Percentiles rank a stretch among this genome's conserved stretches.
phyloP scores from a whole-genome alignment of 1,139 yeast species.

The Kodamaea anthophila region DNA sequence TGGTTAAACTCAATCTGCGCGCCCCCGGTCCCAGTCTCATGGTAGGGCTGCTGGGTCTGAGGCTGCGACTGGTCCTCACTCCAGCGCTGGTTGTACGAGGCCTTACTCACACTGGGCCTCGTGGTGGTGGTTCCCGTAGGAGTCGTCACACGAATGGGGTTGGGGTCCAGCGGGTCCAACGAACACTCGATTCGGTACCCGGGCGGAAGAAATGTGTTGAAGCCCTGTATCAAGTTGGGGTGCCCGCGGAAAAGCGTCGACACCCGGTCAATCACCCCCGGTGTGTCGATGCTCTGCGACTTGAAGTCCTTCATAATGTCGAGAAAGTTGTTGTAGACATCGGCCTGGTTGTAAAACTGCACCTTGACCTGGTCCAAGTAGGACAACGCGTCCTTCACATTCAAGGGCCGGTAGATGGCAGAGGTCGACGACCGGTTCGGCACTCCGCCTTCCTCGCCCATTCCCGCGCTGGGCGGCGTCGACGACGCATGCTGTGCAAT shows the following conservation, averaged over 20 bases:
- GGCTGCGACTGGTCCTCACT: slow-evolving; percentile 15
- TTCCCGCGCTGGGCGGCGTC: slow-evolving; percentile 6
- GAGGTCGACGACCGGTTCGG: slow-evolving; percentile 42
- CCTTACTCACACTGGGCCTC: slow-evolving; percentile 44
- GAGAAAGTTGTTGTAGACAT: slow-evolving; percentile 89
- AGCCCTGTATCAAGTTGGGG: slow-evolving; percentile 90
- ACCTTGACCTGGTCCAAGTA: slow-evolving; percentile 93
- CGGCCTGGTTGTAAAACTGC: slow-evolving; percentile 88
- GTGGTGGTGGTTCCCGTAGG: slow-evolving; percentile 81
- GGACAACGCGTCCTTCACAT: slow-evolving; percentile 92
- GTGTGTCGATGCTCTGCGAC: slow-evolving; percentile 93
- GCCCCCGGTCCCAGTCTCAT: slow-evolving; percentile 26
- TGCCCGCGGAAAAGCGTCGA: slow-evolving; percentile 88
- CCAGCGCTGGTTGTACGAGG: slow-evolving; percentile 23
- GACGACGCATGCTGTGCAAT: slow-evolving; percentile 6
- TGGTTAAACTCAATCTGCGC: slow-evolving; percentile 96
- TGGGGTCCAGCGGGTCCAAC: slow-evolving; percentile 81
- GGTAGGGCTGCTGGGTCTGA: slow-evolving; percentile 12
- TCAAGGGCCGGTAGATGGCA: slow-evolving; percentile 73
- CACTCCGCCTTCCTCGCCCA: slow-evolving; percentile 19
- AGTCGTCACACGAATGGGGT: slow-evolving; percentile 90
- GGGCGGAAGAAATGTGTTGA: slow-evolving; percentile 93
- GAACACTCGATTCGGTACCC: slow-evolving; percentile 95
- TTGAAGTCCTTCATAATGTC: slow-evolving; percentile 99
- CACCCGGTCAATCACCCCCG: slow-evolving; percentile 95